These are phyloP conservation scores for Exophiala sp. DNA, from an alignment of 2,329 filamentous ascomycete genomes.

Conservation along the genomic window DNA sequence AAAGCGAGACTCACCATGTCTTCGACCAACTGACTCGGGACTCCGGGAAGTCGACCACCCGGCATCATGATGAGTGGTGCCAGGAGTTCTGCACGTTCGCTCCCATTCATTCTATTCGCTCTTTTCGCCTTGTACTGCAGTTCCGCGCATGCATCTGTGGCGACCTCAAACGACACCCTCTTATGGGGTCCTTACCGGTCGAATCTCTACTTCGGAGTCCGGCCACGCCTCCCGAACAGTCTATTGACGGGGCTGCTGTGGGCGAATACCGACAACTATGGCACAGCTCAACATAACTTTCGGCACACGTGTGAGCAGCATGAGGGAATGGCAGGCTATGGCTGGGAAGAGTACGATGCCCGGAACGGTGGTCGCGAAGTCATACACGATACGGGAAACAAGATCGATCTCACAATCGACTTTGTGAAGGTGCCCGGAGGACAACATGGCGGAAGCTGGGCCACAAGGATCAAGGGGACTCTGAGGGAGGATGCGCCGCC, in stretches of 20 bases:
- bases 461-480: conserved; percentile 74
- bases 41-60: conserved; percentile 5
- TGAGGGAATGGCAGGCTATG: conserved; percentile 89
- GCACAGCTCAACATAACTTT: conserved; percentile 41
- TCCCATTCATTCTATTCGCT: neutral
- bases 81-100: conserved; percentile 4
- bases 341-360: conserved; percentile 96
- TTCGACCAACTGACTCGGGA: neutral
- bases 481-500: conserved; percentile 63
- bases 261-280: conserved; percentile 74
- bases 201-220: conserved; percentile 88
- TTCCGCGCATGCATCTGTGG: neutral
- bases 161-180: conserved; percentile 65
- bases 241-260: conserved; percentile 80
- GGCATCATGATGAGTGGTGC: conserved; percentile 16
- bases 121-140: conserved; percentile 9
- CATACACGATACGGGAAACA: conserved; percentile 84
- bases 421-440: conserved; percentile 92
- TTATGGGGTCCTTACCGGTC: conserved; percentile 95
- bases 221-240: conserved; percentile 74
- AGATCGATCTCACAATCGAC: conserved; percentile 81
- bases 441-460: conserved; percentile 83
- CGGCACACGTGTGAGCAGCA: conserved; percentile 95
- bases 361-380: conserved; percentile 80
- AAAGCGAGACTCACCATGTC: neutral